phyloP scores from a whole-genome alignment of 108 stramenopile species.

The Fragilaria radians region DNA sequence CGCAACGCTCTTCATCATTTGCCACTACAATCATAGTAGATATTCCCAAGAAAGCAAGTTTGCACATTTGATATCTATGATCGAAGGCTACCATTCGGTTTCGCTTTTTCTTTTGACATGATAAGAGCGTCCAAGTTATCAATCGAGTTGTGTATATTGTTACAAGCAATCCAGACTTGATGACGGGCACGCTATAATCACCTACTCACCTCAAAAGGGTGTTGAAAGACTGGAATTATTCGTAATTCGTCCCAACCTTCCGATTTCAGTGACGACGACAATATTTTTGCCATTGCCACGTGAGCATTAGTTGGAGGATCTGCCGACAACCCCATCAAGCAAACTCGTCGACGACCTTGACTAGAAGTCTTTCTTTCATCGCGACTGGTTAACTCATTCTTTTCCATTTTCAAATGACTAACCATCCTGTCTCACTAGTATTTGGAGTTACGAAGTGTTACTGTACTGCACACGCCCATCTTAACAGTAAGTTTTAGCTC shows the following conservation, averaged over 20 bases:
- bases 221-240: constrained; percentile 70
- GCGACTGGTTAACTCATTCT: too few relatives aligned
- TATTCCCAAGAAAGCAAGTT: constrained; percentile 41
- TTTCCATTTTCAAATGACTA: too few relatives aligned
- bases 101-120: constrained; percentile 39
- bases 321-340: constrained; percentile 79
- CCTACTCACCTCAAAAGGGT: constrained; percentile 61
- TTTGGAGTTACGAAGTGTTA: too few relatives aligned
- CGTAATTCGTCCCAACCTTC: constrained; percentile 62
- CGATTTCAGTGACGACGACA: constrained; percentile 14
- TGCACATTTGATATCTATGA: constrained; percentile 69
- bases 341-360: constrained; percentile 32
- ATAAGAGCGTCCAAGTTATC: background rate
- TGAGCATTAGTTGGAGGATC: constrained; percentile 87
- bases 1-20: constrained; percentile 56
- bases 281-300: constrained; percentile 49
- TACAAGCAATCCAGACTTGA: background rate
- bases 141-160: background rate
- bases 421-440: too few relatives aligned
- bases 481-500: too few relatives aligned
- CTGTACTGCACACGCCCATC: too few relatives aligned
- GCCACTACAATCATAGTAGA: constrained; percentile 56
- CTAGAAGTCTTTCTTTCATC: too few relatives aligned
- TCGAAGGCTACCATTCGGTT: constrained; percentile 50
- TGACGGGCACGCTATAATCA: too few relatives aligned